A percentile compares a stretch with the other conserved stretches of the same genome.
These are phyloP conservation scores for Coffea humblotiana DNA, from an alignment of 305 asterid genomes.

Conservation along the genomic window DNA sequence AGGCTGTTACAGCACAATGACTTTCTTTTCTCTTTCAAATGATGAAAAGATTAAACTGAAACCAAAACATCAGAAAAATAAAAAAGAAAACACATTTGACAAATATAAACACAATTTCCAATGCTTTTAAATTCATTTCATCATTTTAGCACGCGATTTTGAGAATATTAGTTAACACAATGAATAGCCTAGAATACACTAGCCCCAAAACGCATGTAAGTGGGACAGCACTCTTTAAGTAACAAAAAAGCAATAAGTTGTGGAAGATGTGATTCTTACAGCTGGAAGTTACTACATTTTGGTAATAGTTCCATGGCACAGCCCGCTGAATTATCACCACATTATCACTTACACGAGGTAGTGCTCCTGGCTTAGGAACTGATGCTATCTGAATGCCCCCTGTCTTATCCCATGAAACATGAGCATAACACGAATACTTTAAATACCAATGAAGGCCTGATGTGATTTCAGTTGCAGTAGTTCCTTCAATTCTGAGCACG, in stretches of 20 bases:
- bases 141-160: neutral
- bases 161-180: neutral
- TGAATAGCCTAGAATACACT: neutral
- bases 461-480: constrained; percentile 78
- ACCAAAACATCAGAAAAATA: neutral
- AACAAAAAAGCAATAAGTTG: constrained; percentile 17
- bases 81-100: neutral
- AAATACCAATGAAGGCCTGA: constrained; percentile 96
- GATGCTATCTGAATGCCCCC: constrained; percentile 87
- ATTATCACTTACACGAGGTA: constrained; percentile 58
- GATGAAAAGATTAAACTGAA: neutral
- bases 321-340: constrained; percentile 77
- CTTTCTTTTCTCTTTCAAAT: constrained; percentile 4
- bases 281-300: constrained; percentile 98
- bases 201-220: neutral
- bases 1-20: neutral
- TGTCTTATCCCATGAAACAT: constrained; percentile 95
- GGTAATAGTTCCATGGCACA: constrained; percentile 93
- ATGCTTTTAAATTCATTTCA: neutral
- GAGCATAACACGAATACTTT: constrained; percentile 91
- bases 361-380: constrained; percentile 76
- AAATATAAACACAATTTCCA: neutral
- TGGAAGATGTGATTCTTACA: constrained; percentile 53
- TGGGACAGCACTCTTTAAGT: neutral
- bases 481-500: constrained; percentile 68